These are phyloP conservation scores for Phytophthora litchii DNA, from an alignment of 352 stramenopile genomes.

Conservation along the genomic window DNA sequence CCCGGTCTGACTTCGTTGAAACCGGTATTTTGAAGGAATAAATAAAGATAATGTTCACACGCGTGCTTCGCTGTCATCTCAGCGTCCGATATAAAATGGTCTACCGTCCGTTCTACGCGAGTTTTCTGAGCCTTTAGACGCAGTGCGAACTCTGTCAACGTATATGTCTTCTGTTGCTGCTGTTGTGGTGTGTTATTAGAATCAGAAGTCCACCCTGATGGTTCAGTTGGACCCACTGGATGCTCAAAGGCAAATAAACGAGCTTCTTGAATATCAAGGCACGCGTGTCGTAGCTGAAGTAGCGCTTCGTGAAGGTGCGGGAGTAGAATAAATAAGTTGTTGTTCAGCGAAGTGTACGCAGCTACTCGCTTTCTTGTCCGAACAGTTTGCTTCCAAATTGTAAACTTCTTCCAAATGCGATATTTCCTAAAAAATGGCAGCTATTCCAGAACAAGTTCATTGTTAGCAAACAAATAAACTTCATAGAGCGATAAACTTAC, in stretches of 20 bases:
- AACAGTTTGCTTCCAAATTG: constrained; percentile 84
- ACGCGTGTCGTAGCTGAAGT: constrained; percentile 67
- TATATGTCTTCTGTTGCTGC: constrained; percentile 67
- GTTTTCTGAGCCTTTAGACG: constrained; percentile 76
- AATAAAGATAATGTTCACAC: constrained; percentile 67
- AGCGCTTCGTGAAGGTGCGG: constrained; percentile 83
- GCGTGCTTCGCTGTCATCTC: constrained; percentile 67
- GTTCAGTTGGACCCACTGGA: constrained; percentile 11
- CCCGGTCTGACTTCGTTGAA: constrained; percentile 47
- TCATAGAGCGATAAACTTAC: constrained; percentile 27
- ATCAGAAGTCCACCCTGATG: not conserved
- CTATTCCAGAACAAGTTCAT: constrained; percentile 30
- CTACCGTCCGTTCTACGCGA: constrained; percentile 58
- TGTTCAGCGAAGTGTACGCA: constrained; percentile 55
- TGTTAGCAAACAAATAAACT: not conserved
- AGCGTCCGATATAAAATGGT: constrained; percentile 61
- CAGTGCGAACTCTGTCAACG: constrained; percentile 81
- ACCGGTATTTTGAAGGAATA: constrained; percentile 57
- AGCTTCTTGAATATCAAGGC: constrained; percentile 52
- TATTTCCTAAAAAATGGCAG: constrained; percentile 92
- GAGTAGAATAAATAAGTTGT: constrained; percentile 90
- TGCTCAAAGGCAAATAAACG: constrained; percentile 41
- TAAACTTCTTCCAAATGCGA: constrained; percentile 91
- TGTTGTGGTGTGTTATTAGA: constrained; percentile 7
- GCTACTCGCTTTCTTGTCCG: constrained; percentile 49